Conservation (phyloP, 108 stramenopile genomes). For the Chaetoceros muelleri region DNA sequence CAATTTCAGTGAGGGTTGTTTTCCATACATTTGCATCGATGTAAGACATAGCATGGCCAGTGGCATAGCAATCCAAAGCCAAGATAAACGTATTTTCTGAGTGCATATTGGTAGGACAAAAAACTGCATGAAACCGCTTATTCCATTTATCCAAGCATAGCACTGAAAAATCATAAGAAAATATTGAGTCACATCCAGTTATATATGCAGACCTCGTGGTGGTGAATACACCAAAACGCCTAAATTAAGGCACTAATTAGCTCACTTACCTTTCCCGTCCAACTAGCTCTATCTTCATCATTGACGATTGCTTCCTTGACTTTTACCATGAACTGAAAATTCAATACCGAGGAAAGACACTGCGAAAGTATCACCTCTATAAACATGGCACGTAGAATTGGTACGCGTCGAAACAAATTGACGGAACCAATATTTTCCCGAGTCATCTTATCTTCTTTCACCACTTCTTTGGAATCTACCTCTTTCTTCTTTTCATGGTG, state of each 20-base stretch:
- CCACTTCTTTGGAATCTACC: background rate
- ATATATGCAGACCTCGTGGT: background rate
- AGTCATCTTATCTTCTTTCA: background rate
- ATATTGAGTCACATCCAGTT: too few relatives aligned
- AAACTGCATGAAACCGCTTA: slow-evolving; percentile 46
- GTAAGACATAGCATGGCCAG: slow-evolving; percentile 22
- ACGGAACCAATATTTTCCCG: too few relatives aligned
- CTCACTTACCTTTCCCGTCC: slow-evolving; percentile 38
- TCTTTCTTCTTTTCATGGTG: background rate
- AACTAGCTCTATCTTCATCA: slow-evolving; percentile 34
- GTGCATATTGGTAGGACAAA: slow-evolving; percentile 31
- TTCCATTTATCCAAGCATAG: slow-evolving; percentile 37
- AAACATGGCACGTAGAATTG: slow-evolving; percentile 36
- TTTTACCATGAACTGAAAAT: slow-evolving; percentile 35
- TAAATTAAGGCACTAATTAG: background rate
- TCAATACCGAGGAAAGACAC: slow-evolving; percentile 35
- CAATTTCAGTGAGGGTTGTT: slow-evolving; percentile 3
- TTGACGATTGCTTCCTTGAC: slow-evolving; percentile 35
- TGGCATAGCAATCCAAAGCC: slow-evolving; percentile 42
- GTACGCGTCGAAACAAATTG: slow-evolving; percentile 31
- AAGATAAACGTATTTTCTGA: slow-evolving; percentile 16
- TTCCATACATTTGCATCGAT: slow-evolving; percentile 10
- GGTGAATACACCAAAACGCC: background rate
- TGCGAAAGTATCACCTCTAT: slow-evolving; percentile 42
- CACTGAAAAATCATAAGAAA: background rate